Evolutionary conservation across 1,284 basidiomycete genomes (phyloP), one percentile per base, ranked within the genome.

Genomic region (Pterulicium gracile): DNA sequence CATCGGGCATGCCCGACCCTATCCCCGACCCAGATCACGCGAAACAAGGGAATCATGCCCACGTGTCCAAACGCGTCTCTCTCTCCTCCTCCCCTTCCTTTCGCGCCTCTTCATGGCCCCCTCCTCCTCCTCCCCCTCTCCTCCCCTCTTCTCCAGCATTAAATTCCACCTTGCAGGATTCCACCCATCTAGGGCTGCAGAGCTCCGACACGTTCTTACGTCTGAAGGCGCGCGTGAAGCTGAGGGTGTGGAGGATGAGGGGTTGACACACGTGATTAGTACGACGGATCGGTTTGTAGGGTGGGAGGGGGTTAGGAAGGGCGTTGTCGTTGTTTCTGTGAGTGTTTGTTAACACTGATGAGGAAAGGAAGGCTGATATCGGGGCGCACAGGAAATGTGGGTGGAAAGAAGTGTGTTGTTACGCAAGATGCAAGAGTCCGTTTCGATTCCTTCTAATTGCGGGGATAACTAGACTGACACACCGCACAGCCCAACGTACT

Each of bases 391-490:
- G 64, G 78, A 79, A 39, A 60, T 65, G 44, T 90, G 88, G 87
- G 77, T 86, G 1, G 79, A 83, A 42, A 70, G 81, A 22, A 79
- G 75, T 2, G 56, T 79, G 21, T 58, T 79, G 10, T 61, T 84
- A 3, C 76, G 72, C 1, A 74, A 74, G 51, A 50, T 69, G 5
- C 81, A 84, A 55, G 65, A 70, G 79, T 81, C 49, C 44, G 78
- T 64, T 24, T 32, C 22, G 15, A 21, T 42, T 43, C 4, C 19
- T 17, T 42, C 32, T 42, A 17, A 43, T 35, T 22, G 23, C 43
- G 41, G 32, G 27, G 23, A 10, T 34, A 42, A 27, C 18, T 43
- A 41, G 35, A n/a, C 24, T 43, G 40, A 35, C 48, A 46, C 22
- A 4, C 23, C 21, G n/a, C 35, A 36, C 56, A 73, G 78, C 48